These are phyloP conservation scores for Hypoxylon intermedium DNA, from an alignment of 495 filamentous ascomycete species.

Conservation along the genomic window DNA sequence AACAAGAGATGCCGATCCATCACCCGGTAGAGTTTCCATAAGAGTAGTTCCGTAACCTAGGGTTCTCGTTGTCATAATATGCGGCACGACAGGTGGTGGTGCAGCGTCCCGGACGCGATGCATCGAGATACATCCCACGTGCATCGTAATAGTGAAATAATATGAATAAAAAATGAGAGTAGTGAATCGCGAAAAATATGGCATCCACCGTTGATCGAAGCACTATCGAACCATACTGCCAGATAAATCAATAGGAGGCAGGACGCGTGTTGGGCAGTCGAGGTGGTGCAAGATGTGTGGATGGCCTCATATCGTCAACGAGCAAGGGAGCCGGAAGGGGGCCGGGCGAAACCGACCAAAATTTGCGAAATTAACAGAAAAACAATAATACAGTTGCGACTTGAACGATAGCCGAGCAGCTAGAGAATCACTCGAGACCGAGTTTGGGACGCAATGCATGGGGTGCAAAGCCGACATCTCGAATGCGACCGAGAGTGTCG, in stretches of 20 bases:
- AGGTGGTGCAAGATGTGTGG: constrained; percentile 40
- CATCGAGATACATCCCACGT: background rate
- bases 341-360: constrained; percentile 22
- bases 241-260: background rate
- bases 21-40: background rate
- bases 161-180: background rate
- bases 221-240: background rate
- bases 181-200: constrained; percentile 10
- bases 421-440: constrained; percentile 29
- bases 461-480: constrained; percentile 38
- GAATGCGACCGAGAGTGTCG: constrained; percentile 45
- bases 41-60: constrained; percentile 23
- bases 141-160: background rate
- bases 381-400: constrained; percentile 16
- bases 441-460: constrained; percentile 39
- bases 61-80: constrained; percentile 28
- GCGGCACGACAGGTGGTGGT: constrained; percentile 4
- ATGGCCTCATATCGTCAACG: constrained; percentile 50
- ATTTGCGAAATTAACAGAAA: constrained; percentile 33
- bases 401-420: constrained; percentile 36
- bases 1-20: constrained; percentile 1
- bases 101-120: constrained; percentile 11
- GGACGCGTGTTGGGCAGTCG: constrained; percentile 10
- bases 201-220: background rate
- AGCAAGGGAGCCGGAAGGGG: constrained; percentile 12